phyloP scores from a whole-genome alignment of 805 yeast genomes.

The Saccharomycopsis microspora region DNA sequence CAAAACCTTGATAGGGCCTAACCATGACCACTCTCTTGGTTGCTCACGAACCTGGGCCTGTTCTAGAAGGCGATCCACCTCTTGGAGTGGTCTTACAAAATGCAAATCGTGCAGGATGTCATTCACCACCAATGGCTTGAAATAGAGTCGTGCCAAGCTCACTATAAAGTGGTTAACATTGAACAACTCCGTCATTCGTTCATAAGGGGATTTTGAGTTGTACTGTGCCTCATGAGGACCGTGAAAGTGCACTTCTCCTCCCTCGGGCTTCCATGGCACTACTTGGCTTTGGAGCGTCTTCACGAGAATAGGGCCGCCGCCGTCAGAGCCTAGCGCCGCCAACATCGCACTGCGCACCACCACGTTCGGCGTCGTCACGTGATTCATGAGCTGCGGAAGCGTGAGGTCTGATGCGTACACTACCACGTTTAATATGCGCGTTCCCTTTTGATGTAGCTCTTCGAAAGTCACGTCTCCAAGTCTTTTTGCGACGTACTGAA shows the following conservation, averaged over 20 bases:
- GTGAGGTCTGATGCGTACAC: conserved; percentile 69
- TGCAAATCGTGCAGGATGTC: conserved; percentile 63
- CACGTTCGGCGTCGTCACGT: conserved; percentile 88
- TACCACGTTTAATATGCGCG: conserved; percentile 65
- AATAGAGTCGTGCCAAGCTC: conserved; percentile 84
- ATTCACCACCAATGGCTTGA: conserved; percentile 79
- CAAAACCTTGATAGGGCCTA: conserved; percentile 4
- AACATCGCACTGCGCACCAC: conserved; percentile 82
- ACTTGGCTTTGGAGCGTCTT: conserved; percentile 53
- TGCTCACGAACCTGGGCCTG: neutral
- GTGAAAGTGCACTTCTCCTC: conserved; percentile 28
- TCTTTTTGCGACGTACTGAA: conserved; percentile 63
- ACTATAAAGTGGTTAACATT: conserved; percentile 91
- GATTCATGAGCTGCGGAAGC: conserved; percentile 68
- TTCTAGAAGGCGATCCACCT: conserved; percentile 19
- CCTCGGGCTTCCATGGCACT: conserved; percentile 32
- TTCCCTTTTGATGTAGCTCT: conserved; percentile 78
- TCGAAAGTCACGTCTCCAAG: conserved; percentile 86
- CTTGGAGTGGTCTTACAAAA: conserved; percentile 26
- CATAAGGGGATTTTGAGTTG: conserved; percentile 60
- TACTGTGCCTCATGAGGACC: conserved; percentile 38
- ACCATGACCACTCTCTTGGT: neutral
- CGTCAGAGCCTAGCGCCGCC: conserved; percentile 74
- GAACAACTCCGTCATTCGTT: conserved; percentile 80
- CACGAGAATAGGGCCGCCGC: conserved; percentile 39